These are phyloP conservation scores for Xylariaceae sp. DNA, from an alignment of 2,329 filamentous ascomycete genomes.

Conservation along the genomic window DNA sequence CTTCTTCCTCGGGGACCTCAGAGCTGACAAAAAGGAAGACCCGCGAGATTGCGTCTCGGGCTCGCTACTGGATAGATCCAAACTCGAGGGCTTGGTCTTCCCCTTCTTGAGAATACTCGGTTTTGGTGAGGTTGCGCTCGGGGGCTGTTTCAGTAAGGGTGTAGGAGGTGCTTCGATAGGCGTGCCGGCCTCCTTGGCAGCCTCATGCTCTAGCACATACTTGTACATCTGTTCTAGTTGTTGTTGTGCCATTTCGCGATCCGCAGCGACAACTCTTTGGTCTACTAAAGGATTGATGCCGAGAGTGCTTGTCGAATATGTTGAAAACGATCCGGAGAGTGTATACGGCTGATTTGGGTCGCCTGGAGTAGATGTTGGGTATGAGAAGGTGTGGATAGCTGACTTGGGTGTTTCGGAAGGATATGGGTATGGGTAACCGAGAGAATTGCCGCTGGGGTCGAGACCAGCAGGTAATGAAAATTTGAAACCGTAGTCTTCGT, in stretches of 20 bases:
- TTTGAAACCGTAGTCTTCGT: slow-evolving; percentile 30
- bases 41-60: slow-evolving; percentile 52
- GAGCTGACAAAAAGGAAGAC: slow-evolving; percentile 55
- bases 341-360: slow-evolving; percentile 38
- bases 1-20: slow-evolving; percentile 55
- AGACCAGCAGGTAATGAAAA: slow-evolving; percentile 23
- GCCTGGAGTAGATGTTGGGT: slow-evolving; percentile 35
- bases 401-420: slow-evolving; percentile 34
- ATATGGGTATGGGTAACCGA: slow-evolving; percentile 24
- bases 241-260: slow-evolving; percentile 68
- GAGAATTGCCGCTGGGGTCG: slow-evolving; percentile 18
- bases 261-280: slow-evolving; percentile 65
- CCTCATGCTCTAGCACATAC: slow-evolving; percentile 85
- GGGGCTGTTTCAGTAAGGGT: slow-evolving; percentile 33
- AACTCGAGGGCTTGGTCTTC: slow-evolving; percentile 34
- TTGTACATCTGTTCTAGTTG: slow-evolving; percentile 89
- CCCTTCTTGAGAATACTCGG: slow-evolving; percentile 43
- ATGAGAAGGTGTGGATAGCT: slow-evolving; percentile 45
- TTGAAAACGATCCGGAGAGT: slow-evolving; percentile 42
- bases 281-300: slow-evolving; percentile 69
- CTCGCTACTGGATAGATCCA: slow-evolving; percentile 37
- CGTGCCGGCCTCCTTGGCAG: slow-evolving; percentile 54
- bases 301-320: slow-evolving; percentile 45
- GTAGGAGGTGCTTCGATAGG: slow-evolving; percentile 40
- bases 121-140: slow-evolving; percentile 33